Base-by-base conservation (phyloP, 2,329 filamentous ascomycete species). In the Aspergillus aculeatus region DNA sequence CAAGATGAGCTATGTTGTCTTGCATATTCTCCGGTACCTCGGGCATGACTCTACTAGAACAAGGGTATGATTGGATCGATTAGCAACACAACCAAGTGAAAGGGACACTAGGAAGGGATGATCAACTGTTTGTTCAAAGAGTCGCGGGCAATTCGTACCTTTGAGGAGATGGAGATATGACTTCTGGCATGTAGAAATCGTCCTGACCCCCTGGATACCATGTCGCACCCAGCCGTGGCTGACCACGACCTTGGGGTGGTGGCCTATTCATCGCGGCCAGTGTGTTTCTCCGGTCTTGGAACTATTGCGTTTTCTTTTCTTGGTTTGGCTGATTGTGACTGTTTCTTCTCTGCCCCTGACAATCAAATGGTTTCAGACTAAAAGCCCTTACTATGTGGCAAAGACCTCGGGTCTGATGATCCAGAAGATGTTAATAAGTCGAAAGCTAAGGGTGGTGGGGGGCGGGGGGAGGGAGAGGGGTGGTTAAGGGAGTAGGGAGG, bases 21-120 rank as follows among this genome's bases (percentile, higher is more conserved):
- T 96, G 92, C 86, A 99, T 97, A 78, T 96, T 94, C 78, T 94
- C 90, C 68, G 94, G 92, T 66, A 97, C 92, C 83, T 97, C 92
- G 75, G 92, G 91, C 87, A 94, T 96, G 72, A 96, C 87, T 81
- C 92, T 96, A 77, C 67, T 54, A 54, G 60, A 59, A 50, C 57
- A 49, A 31, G 48, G 56, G 41, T 14, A 58, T 48, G 50, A 53
- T 56, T 51, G 38, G 73, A 64, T 57, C 48, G 58, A 64, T 71
- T 61, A 74, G 68, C 65, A 66, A 65, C 49, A 61, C 60, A 61
- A 62, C 52, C 56, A 65, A 53, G 55, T 50, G 41, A 23, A 32
- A 32, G 24, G 50, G 63, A 56, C 49, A 56, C 51, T 54, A 65
- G 61, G 41, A 47, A n/a, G 31, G 26, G 29, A 14, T 41, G 35